Conservation (phyloP, 768 basidiomycete genomes). For the Hebeloma cylindrosporum region DNA sequence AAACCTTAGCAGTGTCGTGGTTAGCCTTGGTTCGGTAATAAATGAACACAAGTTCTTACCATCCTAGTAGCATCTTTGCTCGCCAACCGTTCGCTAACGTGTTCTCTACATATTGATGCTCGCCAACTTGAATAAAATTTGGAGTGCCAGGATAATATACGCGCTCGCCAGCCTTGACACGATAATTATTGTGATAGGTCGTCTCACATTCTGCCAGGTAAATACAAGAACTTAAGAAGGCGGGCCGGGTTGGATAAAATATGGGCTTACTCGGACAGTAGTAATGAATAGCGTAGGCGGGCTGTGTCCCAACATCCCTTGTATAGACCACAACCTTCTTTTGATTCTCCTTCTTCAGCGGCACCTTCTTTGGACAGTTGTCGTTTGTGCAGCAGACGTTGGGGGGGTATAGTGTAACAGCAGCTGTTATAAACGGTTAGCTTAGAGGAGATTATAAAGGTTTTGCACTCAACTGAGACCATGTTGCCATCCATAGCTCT, state of each 20-base stretch:
- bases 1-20: too few relatives aligned
- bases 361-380: neutral
- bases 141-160: constrained; percentile 13
- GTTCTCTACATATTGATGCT: constrained; percentile 19
- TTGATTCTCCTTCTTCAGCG: neutral
- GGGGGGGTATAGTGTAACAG: neutral
- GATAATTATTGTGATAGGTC: constrained; percentile 16
- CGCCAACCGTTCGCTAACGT: constrained; percentile 13
- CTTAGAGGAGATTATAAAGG: neutral
- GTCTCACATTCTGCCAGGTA: constrained; percentile 8
- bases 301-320: neutral
- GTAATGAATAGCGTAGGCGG: neutral
- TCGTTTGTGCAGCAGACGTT: neutral
- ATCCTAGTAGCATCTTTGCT: constrained; percentile 9
- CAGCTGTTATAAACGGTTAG: too few relatives aligned
- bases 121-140: constrained; percentile 18
- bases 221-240: neutral
- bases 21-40: too few relatives aligned
- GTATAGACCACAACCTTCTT: constrained; percentile 5
- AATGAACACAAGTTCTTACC: neutral
- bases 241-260: too few relatives aligned
- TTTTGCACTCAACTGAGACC: constrained; percentile 6
- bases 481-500: constrained; percentile 3
- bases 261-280: constrained; percentile 3
- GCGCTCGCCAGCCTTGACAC: constrained; percentile 5